Evolutionary conservation across 169 alveolate species (phyloP).

Genomic region (Cryptosporidium xiaoi): DNA sequence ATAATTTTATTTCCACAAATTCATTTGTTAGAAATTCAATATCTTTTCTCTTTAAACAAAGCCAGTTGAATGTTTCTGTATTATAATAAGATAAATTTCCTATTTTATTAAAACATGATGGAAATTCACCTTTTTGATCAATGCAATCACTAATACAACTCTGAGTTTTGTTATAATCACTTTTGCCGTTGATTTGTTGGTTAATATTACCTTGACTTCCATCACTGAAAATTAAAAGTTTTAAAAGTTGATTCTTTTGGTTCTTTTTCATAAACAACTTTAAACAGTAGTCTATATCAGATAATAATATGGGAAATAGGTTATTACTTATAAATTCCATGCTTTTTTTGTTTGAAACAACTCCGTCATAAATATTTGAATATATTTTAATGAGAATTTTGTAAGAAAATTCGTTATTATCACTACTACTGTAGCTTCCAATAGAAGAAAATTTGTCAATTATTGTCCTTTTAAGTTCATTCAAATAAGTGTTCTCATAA

Average conservation of each 20-base stretch:
- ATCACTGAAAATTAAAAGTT: not conserved
- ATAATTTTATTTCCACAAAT: not conserved
- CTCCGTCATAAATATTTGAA: not conserved
- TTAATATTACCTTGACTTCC: not conserved
- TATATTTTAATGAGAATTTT: conserved; percentile 17
- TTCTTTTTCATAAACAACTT: not conserved
- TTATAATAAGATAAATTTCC: no score
- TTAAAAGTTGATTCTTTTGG: conserved; percentile 2
- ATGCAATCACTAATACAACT: no score
- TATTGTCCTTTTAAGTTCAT: not conserved
- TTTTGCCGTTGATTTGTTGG: not conserved
- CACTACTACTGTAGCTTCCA: not conserved
- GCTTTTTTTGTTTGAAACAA: not conserved
- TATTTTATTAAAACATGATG: no score
- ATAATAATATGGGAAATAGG: conserved; percentile 24
- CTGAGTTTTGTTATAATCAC: not conserved
- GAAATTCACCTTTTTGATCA: no score
- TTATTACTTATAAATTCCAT: conserved; percentile 8
- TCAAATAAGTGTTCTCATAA: not conserved
- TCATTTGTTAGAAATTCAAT: conserved; percentile 17
- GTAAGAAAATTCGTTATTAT: not conserved
- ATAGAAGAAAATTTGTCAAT: conserved; percentile 3
- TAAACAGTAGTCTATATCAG: conserved; percentile 10
- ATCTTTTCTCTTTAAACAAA: not conserved
- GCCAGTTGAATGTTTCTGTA: conserved; percentile 1